Conservation (phyloP, 1,284 basidiomycete genomes). For the Pseudozyma thailandica region DNA sequence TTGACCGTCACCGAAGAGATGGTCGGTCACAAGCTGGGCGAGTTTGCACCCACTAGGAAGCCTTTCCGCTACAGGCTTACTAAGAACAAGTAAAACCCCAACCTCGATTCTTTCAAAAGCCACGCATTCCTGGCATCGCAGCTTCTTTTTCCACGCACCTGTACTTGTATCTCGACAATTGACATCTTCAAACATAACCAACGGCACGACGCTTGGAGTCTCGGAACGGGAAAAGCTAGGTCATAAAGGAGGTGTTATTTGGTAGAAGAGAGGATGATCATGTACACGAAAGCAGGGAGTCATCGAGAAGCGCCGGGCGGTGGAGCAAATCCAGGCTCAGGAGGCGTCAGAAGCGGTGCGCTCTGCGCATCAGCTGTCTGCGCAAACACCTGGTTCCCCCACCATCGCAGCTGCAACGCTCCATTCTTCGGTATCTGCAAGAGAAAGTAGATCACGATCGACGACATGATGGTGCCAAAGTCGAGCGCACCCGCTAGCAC, state of each 20-base stretch:
- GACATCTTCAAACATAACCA: background rate
- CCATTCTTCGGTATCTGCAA: slow-evolving; percentile 45
- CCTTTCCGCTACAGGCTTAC: slow-evolving; percentile 69
- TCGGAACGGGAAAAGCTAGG: background rate
- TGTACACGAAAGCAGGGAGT: background rate
- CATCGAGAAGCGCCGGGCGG: slow-evolving; percentile 21
- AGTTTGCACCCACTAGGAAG: slow-evolving; percentile 87
- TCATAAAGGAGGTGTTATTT: no score
- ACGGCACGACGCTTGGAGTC: no score
- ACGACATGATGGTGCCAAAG: slow-evolving; percentile 67
- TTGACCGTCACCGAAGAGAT: slow-evolving; percentile 92
- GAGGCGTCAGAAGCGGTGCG: slow-evolving; percentile 14
- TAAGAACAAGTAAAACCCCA: slow-evolving; percentile 62
- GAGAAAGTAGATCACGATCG: slow-evolving; percentile 40
- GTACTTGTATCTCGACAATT: slow-evolving; percentile 43
- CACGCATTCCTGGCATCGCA: background rate
- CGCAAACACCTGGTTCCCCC: slow-evolving; percentile 61
- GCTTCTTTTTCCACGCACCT: slow-evolving; percentile 9
- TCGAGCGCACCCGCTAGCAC: slow-evolving; percentile 68
- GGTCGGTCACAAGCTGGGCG: slow-evolving; percentile 97
- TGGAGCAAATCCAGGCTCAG: slow-evolving; percentile 30
- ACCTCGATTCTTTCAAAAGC: background rate
- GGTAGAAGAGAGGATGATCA: background rate
- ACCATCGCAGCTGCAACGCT: slow-evolving; percentile 49
- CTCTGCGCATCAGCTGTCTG: slow-evolving; percentile 43